Percentiles rank a stretch among this genome's conserved stretches.
phyloP scores from a whole-genome alignment of 306 rosid species.

The Malus sieversii region DNA sequence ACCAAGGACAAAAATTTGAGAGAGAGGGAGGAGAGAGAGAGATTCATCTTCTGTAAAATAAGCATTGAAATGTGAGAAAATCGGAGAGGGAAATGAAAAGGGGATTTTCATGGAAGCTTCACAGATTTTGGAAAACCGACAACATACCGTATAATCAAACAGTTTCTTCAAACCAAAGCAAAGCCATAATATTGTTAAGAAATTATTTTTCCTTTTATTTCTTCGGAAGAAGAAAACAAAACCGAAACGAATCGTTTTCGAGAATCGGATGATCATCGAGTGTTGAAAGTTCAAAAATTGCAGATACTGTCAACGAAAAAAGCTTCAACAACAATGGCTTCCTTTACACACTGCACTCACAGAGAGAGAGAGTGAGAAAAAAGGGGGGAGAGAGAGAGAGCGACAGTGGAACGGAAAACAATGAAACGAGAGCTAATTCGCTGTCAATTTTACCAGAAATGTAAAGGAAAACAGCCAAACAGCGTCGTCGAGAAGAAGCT shows the following conservation, averaged over 20 bases:
- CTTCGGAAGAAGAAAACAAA: neutral
- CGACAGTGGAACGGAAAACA: constrained; percentile 36
- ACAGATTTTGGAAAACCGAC: constrained; percentile 19
- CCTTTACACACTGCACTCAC: constrained; percentile 10
- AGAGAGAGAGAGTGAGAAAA: neutral
- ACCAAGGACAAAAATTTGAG: constrained; percentile 1
- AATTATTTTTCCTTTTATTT: neutral
- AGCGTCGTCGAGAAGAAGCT: constrained; percentile 17
- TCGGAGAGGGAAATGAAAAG: constrained; percentile 1
- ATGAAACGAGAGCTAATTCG: constrained; percentile 27
- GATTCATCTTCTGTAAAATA: neutral
- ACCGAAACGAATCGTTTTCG: neutral
- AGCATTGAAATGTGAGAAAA: constrained; percentile 22
- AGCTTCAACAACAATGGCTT: constrained; percentile 17
- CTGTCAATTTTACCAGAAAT: constrained; percentile 12
- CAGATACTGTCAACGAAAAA: constrained; percentile 3
- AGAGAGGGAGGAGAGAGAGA: neutral
- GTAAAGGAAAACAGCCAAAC: neutral
- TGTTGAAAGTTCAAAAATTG: neutral
- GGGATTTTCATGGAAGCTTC: constrained; percentile 20
- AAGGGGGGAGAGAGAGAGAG: constrained; percentile 15
- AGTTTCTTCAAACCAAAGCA: constrained; percentile 18
- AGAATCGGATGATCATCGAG: neutral
- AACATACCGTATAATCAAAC: constrained; percentile 9
- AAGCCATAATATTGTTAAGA: neutral